Percentiles rank a stretch among this genome's conserved stretches.
phyloP scores from a whole-genome alignment of 176 grass and related monocot genomes.

The Alloteropsis semialata region DNA sequence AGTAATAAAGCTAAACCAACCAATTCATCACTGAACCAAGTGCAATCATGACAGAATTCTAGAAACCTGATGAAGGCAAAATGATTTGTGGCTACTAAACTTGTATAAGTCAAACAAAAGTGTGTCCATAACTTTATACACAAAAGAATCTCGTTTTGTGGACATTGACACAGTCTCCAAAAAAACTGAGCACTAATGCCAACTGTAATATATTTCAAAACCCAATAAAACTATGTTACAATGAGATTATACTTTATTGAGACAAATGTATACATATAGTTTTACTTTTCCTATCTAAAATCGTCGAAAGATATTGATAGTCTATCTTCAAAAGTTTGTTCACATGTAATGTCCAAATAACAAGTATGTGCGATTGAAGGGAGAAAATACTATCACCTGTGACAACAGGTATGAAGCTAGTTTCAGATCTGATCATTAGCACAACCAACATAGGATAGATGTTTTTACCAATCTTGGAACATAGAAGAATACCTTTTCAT shows the following conservation, averaged over 20 bases:
- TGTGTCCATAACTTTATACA: background rate
- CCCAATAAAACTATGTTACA: background rate
- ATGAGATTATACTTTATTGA: background rate
- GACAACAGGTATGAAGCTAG: background rate
- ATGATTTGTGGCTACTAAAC: background rate
- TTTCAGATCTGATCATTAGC: background rate
- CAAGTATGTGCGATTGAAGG: background rate
- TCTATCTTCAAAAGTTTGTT: background rate
- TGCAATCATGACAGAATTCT: background rate
- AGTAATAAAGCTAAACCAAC: background rate
- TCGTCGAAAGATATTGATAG: background rate
- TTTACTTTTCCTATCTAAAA: background rate
- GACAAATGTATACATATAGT: background rate
- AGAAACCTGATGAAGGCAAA: background rate
- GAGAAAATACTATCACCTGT: background rate
- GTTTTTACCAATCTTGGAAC: background rate
- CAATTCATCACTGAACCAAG: background rate
- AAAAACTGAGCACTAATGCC: background rate
- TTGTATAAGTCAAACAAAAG: background rate
- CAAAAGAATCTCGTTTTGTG: background rate
- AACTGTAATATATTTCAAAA: background rate
- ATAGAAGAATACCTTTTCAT: conserved; percentile 70
- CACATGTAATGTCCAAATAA: background rate
- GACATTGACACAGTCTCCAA: background rate
- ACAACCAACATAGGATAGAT: background rate